These are phyloP conservation scores for Ustulina deusta DNA, from an alignment of 2,329 filamentous ascomycete species.

Conservation along the genomic window DNA sequence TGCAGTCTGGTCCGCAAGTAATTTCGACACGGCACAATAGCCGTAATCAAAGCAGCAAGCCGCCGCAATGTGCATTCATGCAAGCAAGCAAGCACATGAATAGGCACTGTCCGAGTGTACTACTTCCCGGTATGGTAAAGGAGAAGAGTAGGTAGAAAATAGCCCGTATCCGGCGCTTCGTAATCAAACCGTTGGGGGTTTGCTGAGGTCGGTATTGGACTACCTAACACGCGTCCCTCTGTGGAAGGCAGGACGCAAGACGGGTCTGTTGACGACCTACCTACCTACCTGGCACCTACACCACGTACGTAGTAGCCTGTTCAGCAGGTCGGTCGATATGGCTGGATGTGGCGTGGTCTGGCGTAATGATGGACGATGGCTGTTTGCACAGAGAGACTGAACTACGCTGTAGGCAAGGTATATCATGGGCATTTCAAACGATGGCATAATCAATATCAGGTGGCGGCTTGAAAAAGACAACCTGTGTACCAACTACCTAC, in stretches of 20 bases:
- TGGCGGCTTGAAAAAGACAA: neutral
- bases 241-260: constrained; percentile 3
- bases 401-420: neutral
- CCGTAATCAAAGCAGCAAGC: constrained; percentile 27
- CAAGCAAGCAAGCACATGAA: constrained; percentile 9
- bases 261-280: neutral
- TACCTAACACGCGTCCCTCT: neutral
- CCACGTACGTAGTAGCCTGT: constrained; percentile 2
- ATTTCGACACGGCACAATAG: constrained; percentile 32
- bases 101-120: neutral
- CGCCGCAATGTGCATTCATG: constrained; percentile 7
- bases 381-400: constrained; percentile 21
- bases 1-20: constrained; percentile 24
- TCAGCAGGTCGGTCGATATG: constrained; percentile 20
- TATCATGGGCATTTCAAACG: neutral
- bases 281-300: neutral
- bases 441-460: neutral
- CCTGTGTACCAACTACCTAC: neutral
- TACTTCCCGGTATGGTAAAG: neutral
- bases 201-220: constrained; percentile 14
- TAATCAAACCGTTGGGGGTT: neutral
- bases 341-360: constrained; percentile 10
- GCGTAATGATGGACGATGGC: neutral
- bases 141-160: neutral
- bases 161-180: neutral